Percentiles rank a stretch among this genome's conserved stretches.
Conservation (phyloP, 305 asterid species). For the Petunia hybrid region DNA sequence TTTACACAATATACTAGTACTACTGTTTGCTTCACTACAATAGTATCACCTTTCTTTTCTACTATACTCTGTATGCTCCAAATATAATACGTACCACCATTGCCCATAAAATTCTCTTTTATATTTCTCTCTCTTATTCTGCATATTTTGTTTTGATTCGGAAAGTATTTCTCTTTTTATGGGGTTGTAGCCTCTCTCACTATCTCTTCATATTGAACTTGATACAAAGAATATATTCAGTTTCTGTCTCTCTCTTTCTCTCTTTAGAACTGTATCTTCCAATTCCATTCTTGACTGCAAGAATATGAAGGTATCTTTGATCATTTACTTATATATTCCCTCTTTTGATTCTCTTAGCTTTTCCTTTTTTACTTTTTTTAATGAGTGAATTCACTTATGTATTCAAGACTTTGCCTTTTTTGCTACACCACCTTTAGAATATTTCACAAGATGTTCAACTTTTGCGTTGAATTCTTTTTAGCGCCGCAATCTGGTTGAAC, state of each 20-base stretch:
- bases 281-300: constrained; percentile 23
- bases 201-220: constrained; percentile 19
- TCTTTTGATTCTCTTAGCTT: not conserved
- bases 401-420: not conserved
- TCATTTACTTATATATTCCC: not conserved
- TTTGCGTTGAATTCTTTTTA: constrained; percentile 23
- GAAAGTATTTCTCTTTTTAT: not conserved
- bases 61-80: constrained; percentile 28
- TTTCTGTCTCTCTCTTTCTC: constrained; percentile 38
- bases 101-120: not conserved
- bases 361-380: not conserved
- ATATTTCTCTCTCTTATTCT: constrained; percentile 45
- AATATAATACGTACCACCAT: constrained; percentile 23
- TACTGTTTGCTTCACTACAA: not conserved
- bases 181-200: constrained; percentile 20
- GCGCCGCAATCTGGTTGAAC: not conserved
- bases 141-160: constrained; percentile 45
- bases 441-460: not conserved
- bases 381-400: constrained; percentile 1
- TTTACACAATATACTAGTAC: not conserved
- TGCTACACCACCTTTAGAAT: constrained; percentile 7
- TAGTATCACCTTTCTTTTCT: not conserved
- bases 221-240: constrained; percentile 41
- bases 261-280: constrained; percentile 29
- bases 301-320: constrained; percentile 12